phyloP scores from a whole-genome alignment of 345 rosid genomes.

The Camelina laxa region DNA sequence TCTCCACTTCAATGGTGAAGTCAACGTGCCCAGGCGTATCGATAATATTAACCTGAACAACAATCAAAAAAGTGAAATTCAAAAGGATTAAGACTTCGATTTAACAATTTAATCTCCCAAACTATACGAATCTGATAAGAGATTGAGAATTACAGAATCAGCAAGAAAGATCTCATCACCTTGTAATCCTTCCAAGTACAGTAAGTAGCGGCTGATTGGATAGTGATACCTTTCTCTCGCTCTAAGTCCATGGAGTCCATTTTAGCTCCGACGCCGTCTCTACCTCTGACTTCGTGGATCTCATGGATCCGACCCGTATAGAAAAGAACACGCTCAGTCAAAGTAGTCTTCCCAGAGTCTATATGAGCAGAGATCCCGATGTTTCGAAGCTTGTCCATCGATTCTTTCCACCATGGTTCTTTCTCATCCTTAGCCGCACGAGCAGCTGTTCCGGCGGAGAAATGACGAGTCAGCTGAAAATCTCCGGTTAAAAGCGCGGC shows the following conservation, averaged over 20 bases:
- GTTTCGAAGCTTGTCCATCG: slow-evolving; percentile 82
- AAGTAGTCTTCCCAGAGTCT: slow-evolving; percentile 97
- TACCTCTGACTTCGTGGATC: slow-evolving; percentile 98
- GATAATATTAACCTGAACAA: slow-evolving; percentile 81
- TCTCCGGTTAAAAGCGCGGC: slow-evolving; percentile 64
- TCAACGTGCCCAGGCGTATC: slow-evolving; percentile 99
- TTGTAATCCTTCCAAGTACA: slow-evolving; percentile 94
- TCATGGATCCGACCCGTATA: slow-evolving; percentile 97
- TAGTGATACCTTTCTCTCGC: slow-evolving; percentile 97
- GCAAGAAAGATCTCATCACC: slow-evolving; percentile 44
- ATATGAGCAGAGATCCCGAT: slow-evolving; percentile 99
- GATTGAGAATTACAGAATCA: neutral
- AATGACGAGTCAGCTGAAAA: slow-evolving; percentile 57
- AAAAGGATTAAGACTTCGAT: neutral
- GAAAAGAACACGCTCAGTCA: slow-evolving; percentile 85
- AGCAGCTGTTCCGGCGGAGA: slow-evolving; percentile 71
- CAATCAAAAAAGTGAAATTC: neutral
- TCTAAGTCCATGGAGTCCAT: slow-evolving; percentile 99
- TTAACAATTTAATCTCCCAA: neutral
- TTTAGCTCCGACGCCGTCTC: slow-evolving; percentile 97
- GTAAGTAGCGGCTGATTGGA: slow-evolving; percentile 98
- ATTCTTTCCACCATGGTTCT: slow-evolving; percentile 98
- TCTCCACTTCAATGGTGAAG: slow-evolving; percentile 98
- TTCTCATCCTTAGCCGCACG: slow-evolving; percentile 80
- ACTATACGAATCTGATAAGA: neutral